Base-by-base conservation (phyloP, 2,329 filamentous ascomycete species). In the Rugonectria rugulosa region DNA sequence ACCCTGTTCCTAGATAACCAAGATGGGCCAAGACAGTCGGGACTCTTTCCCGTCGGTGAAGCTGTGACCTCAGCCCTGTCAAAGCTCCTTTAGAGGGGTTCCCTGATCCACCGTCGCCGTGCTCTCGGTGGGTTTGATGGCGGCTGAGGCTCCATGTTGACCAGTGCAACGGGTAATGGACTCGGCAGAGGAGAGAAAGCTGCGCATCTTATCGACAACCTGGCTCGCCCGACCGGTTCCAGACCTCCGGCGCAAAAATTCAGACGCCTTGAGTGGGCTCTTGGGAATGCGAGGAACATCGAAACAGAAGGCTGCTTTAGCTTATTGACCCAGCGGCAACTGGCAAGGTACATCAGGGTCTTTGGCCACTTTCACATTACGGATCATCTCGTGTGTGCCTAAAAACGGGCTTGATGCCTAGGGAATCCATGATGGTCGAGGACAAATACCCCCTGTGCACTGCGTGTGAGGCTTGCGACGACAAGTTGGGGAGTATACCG, bases 401-500 rank as follows among this genome's bases (percentile, higher is more conserved):
- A 34, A 45, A 40, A 50, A 45, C 45, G 45, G 52, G 43, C 45
- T 46, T 50, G 52, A 50, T 56, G 41, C 53, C 53, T 41, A 46
- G 53, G 53, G 53, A 56, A 45, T 56, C 40, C 46, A 50, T 45
- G 40, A 23, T 20, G n/a, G 26, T 31, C 26, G 29, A 53, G 11
- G 44, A 17, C 26, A 19, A 32, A 38, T 34, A 45, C 26, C 34
- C 31, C 41, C 45, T 50, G n/a, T n/a, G n/a, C n/a, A n/a, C n/a
- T n/a, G 45, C 46, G 51, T 36, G 26, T 41, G 46, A 46, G 51
- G 47, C 46, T 56, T 45, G 46, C 23, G n/a, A n/a, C n/a, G n/a
- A n/a, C n/a, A n/a, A n/a, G n/a, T 51, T 15, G n/a, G 24, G 29
- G 40, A 15, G 23, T 24, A 27, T 9, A 26, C 20, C 20, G 15